Evolutionary conservation across 306 rosid genomes (phyloP).

Genomic region (Lupinus albus): DNA sequence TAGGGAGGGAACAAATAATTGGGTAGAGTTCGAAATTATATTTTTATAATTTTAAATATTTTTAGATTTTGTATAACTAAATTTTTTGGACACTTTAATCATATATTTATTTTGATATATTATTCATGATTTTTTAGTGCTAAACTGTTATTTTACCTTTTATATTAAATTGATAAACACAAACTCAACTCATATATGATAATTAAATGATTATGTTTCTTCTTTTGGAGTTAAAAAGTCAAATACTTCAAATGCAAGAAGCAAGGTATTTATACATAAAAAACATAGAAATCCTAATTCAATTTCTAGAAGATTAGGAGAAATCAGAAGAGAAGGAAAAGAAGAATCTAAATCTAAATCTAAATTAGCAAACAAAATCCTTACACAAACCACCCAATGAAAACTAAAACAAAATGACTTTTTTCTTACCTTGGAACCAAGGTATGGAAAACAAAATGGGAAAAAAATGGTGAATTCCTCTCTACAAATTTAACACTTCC

Average conservation of each 20-base stretch:
- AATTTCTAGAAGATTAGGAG: slow-evolving; percentile 34
- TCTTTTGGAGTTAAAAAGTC: slow-evolving; percentile 4
- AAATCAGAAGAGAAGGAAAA: slow-evolving; percentile 4
- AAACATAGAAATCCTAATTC: slow-evolving; percentile 49
- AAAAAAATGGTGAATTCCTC: slow-evolving; percentile 43
- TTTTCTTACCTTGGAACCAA: background rate
- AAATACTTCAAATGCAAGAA: slow-evolving; percentile 45
- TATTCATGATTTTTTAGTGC: too few relatives aligned
- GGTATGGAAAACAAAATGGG: slow-evolving; percentile 30
- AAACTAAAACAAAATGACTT: slow-evolving; percentile 34
- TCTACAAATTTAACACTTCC: slow-evolving; percentile 50
- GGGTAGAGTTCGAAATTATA: too few relatives aligned
- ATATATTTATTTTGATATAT: too few relatives aligned
- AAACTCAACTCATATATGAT: too few relatives aligned
- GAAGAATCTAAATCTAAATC: slow-evolving; percentile 14
- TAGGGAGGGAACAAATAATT: too few relatives aligned
- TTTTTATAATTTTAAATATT: too few relatives aligned
- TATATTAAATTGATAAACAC: too few relatives aligned
- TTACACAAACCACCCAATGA: slow-evolving; percentile 27
- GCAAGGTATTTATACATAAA: slow-evolving; percentile 54
- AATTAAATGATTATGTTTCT: too few relatives aligned
- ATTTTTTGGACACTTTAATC: too few relatives aligned
- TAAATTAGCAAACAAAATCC: slow-evolving; percentile 42
- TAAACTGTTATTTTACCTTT: too few relatives aligned
- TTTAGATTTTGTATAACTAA: too few relatives aligned